Evolutionary conservation across 129 eudicot species (phyloP).

Genomic region (Pittosporum tobira): DNA sequence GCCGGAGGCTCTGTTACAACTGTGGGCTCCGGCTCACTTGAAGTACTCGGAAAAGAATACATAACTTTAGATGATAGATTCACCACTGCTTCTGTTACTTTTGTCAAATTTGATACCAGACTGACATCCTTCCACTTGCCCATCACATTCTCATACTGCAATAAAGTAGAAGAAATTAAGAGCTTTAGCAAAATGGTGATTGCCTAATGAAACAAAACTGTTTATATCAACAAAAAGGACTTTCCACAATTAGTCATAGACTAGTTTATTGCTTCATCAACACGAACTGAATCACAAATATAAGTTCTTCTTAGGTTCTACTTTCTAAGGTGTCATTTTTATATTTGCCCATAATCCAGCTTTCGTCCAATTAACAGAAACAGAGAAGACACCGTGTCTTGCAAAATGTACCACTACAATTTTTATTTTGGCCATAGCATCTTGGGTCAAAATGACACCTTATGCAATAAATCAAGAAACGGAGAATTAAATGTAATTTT

Average conservation of each 20-base stretch:
- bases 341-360: background rate
- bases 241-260: background rate
- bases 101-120: background rate
- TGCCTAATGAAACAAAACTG: background rate
- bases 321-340: background rate
- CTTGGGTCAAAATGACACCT: too few species aligned
- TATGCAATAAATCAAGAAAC: too few species aligned
- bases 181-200: too few species aligned
- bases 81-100: constrained; percentile 7
- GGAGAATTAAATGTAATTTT: too few species aligned
- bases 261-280: background rate
- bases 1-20: background rate
- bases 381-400: background rate
- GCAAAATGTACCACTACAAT: too few species aligned
- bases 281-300: background rate
- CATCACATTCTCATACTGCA: constrained; percentile 8
- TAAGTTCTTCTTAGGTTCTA: too few species aligned
- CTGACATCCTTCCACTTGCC: constrained; percentile 9
- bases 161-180: background rate
- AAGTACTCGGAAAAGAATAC: background rate
- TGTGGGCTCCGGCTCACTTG: background rate
- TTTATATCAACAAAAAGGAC: background rate
- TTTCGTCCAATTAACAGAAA: background rate
- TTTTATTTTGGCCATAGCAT: too few species aligned
- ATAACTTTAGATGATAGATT: background rate